Evolutionary conservation across 306 rosid genomes (phyloP).

Genomic region (Acacia confusa): DNA sequence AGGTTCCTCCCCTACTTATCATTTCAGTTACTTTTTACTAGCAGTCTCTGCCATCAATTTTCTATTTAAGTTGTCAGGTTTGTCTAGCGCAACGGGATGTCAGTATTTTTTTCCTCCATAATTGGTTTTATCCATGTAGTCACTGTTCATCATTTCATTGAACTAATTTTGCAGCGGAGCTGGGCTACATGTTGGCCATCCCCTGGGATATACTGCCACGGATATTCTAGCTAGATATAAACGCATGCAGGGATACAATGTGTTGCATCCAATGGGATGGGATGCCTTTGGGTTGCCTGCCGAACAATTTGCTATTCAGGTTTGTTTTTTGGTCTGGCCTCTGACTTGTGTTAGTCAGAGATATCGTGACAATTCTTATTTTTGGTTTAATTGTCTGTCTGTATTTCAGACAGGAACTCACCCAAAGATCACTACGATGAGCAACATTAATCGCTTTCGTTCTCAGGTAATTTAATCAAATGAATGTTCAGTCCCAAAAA

Average conservation of each 20-base stretch:
- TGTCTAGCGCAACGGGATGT: neutral
- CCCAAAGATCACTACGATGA: constrained; percentile 80
- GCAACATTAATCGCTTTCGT: constrained; percentile 83
- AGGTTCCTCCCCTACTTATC: constrained; percentile 46
- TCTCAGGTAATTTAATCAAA: constrained; percentile 61
- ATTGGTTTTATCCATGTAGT: neutral
- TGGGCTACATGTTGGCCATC: constrained; percentile 96
- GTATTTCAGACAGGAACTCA: constrained; percentile 92
- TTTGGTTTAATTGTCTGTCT: constrained; percentile 12
- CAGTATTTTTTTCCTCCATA: neutral
- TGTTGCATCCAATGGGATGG: constrained; percentile 99
- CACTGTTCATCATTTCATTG: constrained; percentile 6
- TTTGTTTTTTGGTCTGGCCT: constrained; percentile 34
- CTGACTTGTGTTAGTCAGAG: constrained; percentile 14
- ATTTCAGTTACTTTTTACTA: neutral
- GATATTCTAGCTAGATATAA: constrained; percentile 89
- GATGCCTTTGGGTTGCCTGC: constrained; percentile 99
- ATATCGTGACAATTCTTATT: neutral
- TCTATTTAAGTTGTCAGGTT: neutral
- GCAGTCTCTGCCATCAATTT: neutral
- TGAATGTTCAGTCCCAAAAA: no score
- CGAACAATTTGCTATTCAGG: constrained; percentile 96
- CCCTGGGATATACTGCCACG: constrained; percentile 91
- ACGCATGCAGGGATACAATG: constrained; percentile 89
- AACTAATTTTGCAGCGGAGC: constrained; percentile 68